Base-by-base conservation (phyloP, 345 rosid species). In the Salix udensis region DNA sequence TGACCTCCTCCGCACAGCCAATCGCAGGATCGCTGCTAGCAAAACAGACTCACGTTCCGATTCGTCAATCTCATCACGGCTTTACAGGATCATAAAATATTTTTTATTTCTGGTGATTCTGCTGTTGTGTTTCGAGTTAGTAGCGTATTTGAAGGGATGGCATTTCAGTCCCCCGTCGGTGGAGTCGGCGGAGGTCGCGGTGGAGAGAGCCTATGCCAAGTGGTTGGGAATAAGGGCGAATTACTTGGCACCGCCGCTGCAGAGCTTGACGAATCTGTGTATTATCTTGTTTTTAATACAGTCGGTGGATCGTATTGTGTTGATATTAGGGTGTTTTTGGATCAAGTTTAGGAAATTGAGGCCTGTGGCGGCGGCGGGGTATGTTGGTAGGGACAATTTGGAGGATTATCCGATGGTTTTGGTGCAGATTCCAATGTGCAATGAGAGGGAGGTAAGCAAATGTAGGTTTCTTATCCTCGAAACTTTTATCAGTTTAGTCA, bases 351-450 rank as follows among this genome's bases (percentile, higher is more conserved):
- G 87, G 81, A 82, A 86, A 34, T 67, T 91, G 68, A 92, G 89
- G 86, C 98, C 97, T 2, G 87, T 77, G 30, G 87, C 92, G 0
- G 13, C 75, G 0, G 77, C 82, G 72, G 87, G 82, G 81, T 91
- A 86, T 62, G 86, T 76, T 18, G 67, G 82, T 26, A 87, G 77
- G 1, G 81, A 80, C 58, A 84, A 73, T 70, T 69, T 79, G 74
- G 89, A 86, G 23, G 89, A 85, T 74, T 92, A 87, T 81, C 97
- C 98, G 1, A 94, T 94, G 97, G 97, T 94, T 12, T 81, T 94
- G 77, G 87, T 94, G 48, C 98, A 94, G 87, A 94, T 94, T 77
- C 98, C 98, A 5, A 94, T 94, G 97, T 94, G 98, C 88, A 94
- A 94, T 79, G 97, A 94, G 90, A 88, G 80, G 90, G 98, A 94